Base-by-base conservation (phyloP, 768 basidiomycete species). In the Hortiboletus flavorubellus region DNA sequence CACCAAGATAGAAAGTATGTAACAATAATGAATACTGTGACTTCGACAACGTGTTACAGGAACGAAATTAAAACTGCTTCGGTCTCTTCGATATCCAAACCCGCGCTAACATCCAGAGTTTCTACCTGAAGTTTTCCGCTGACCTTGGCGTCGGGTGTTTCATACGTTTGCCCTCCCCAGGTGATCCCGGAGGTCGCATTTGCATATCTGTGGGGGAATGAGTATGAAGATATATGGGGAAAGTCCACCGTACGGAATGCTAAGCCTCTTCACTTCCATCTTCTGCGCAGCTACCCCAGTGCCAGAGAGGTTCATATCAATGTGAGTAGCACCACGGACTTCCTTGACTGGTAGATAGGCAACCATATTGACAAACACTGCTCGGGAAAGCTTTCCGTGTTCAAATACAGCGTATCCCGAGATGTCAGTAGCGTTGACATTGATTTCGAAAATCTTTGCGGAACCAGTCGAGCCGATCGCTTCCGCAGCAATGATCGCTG, bases 401-500 rank as follows among this genome's bases (percentile, higher is more conserved):
- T 84, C 83, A 63, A 78, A 87, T 54, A 84, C 78, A 3, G 80
- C 86, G 62, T 87, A 88, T 33, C 83, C 86, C 16, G 84, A 72
- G 34, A 86, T 65, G 26, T 75, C 70, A 2, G 75, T 46, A 57
- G 81, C 68, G 57, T 76, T 63, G n/a, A 85, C 70, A 14, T 54
- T 55, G 31, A 87, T 69, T 66, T 89, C 84, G 11, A 76, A 63
- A 21, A 77, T 70, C 40, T 68, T 69, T 2, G 77, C 70, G 7
- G 61, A 60, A 7, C 78, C 76, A n/a, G 69, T 75, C 12, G 63
- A 58, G 10, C 85, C 82, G 37, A 86, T 78, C 21, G 80, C 78
- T 68, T 84, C 83, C 8, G 78, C 80, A 38, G 78, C 77, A 40
- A 87, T 76, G 54, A 88, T 76, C 4, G 81, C 83, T 0, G 79